phyloP scores from a whole-genome alignment of 2,329 filamentous ascomycete genomes.

The Rhinocladiella mackenziei region DNA sequence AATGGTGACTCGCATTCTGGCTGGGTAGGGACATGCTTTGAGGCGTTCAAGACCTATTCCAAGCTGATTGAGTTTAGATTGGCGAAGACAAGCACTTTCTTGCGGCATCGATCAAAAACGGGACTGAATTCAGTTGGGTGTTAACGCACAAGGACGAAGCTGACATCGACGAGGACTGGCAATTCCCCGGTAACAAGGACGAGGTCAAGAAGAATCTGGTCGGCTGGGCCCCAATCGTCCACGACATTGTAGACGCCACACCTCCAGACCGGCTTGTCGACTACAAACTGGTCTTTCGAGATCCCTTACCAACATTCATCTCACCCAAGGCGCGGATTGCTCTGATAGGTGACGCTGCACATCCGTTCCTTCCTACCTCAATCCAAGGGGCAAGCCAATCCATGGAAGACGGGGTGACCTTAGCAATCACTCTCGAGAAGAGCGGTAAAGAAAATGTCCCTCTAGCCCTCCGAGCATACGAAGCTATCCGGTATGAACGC shows the following conservation, averaged over 20 bases:
- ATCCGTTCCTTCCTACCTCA: conserved; percentile 49
- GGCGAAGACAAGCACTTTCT: conserved; percentile 49
- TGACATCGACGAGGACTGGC: conserved; percentile 55
- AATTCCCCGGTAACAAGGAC: conserved; percentile 50
- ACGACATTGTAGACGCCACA: conserved; percentile 31
- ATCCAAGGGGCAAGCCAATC: conserved; percentile 49
- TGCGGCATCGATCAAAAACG: conserved; percentile 51
- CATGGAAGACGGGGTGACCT: conserved; percentile 49
- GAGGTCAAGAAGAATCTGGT: conserved; percentile 51
- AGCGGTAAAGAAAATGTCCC: conserved; percentile 30
- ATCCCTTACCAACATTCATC: conserved; percentile 30
- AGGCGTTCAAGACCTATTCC: too few relatives aligned
- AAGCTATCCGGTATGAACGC: conserved; percentile 28
- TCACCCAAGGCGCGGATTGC: conserved; percentile 45
- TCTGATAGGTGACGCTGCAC: conserved; percentile 50
- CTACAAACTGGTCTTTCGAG: conserved; percentile 26
- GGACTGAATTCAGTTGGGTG: conserved; percentile 53
- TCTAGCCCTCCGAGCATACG: conserved; percentile 29
- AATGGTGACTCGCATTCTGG: conserved; percentile 51
- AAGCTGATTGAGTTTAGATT: conserved; percentile 10
- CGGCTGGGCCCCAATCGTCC: conserved; percentile 46
- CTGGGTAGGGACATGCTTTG: conserved; percentile 34
- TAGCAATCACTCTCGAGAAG: conserved; percentile 43
- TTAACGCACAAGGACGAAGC: conserved; percentile 48
- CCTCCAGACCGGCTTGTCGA: conserved; percentile 21